phyloP scores from a whole-genome alignment of 345 rosid genomes.

The Camelina sativa region DNA sequence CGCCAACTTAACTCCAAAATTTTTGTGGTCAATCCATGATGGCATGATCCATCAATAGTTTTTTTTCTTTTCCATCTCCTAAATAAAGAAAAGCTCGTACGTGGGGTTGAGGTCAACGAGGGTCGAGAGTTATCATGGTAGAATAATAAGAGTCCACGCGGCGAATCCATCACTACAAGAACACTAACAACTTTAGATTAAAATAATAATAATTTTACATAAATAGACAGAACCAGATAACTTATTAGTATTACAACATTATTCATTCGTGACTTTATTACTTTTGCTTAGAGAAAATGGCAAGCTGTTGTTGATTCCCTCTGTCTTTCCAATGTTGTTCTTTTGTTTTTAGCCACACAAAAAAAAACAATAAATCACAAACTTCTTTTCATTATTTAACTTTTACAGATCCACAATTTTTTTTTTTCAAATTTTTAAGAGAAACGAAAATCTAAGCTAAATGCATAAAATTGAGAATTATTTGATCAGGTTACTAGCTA shows the following conservation, averaged over 20 bases:
- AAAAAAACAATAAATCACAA: background rate
- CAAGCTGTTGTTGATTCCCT: slow-evolving; percentile 51
- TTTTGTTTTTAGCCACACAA: slow-evolving; percentile 33
- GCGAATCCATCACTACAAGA: slow-evolving; percentile 44
- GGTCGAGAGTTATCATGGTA: slow-evolving; percentile 38
- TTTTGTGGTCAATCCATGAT: too few species aligned
- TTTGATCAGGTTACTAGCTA: too few species aligned
- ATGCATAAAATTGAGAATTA: too few species aligned
- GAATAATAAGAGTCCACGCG: slow-evolving; percentile 41
- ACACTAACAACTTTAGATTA: slow-evolving; percentile 36
- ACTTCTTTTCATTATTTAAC: too few species aligned
- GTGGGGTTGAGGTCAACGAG: slow-evolving; percentile 39
- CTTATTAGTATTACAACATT: slow-evolving; percentile 10
- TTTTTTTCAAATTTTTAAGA: too few species aligned
- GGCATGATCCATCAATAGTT: background rate
- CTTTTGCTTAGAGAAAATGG: slow-evolving; percentile 39
- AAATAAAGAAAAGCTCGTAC: slow-evolving; percentile 23
- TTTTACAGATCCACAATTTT: too few species aligned
- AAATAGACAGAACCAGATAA: slow-evolving; percentile 17
- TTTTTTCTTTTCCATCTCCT: too few species aligned
- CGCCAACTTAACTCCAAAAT: background rate
- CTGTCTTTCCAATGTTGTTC: slow-evolving; percentile 47
- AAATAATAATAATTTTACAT: slow-evolving; percentile 8
- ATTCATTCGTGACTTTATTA: slow-evolving; percentile 36
- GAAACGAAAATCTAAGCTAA: too few species aligned